phyloP scores from a whole-genome alignment of 2,329 filamentous ascomycete species.

The Xylariales sp. region DNA sequence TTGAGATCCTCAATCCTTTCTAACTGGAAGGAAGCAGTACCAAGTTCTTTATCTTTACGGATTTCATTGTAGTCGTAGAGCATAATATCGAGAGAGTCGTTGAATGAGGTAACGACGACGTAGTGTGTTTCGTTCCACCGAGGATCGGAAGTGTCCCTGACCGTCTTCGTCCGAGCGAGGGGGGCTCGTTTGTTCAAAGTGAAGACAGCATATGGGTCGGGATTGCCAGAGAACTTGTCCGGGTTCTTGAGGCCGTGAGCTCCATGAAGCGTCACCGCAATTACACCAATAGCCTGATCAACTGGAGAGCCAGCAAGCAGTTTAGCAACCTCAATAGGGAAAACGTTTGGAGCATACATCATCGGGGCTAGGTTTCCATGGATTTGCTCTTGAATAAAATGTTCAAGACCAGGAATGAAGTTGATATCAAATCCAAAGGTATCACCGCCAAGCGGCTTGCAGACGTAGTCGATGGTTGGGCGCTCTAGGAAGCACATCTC shows the following conservation, averaged over 20 bases:
- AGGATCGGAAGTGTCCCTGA: slow-evolving; percentile 86
- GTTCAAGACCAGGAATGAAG: slow-evolving; percentile 94
- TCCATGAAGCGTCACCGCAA: slow-evolving; percentile 91
- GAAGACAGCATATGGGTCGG: slow-evolving; percentile 88
- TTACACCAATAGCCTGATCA: slow-evolving; percentile 93
- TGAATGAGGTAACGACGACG: slow-evolving; percentile 90
- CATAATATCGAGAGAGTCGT: slow-evolving; percentile 85
- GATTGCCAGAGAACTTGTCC: slow-evolving; percentile 90
- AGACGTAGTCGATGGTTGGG: slow-evolving; percentile 94
- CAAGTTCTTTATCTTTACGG: slow-evolving; percentile 96
- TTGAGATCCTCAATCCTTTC: slow-evolving; percentile 82
- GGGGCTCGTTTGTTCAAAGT: slow-evolving; percentile 85
- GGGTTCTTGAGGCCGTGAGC: slow-evolving; percentile 94
- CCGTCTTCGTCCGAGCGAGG: slow-evolving; percentile 87
- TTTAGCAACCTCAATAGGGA: slow-evolving; percentile 98
- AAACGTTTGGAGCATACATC: slow-evolving; percentile 98
- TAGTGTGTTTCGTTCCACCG: slow-evolving; percentile 98
- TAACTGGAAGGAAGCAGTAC: slow-evolving; percentile 84
- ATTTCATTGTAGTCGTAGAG: slow-evolving; percentile 95
- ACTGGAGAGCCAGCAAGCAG: slow-evolving; percentile 95
- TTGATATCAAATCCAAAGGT: slow-evolving; percentile 98
- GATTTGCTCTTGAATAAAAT: slow-evolving; percentile 95
- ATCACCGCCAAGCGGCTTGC: slow-evolving; percentile 96
- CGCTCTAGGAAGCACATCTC: slow-evolving; percentile 95
- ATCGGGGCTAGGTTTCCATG: slow-evolving; percentile 93